Base-by-base conservation (phyloP, 2,329 filamentous ascomycete species). In the Calonectria fujianensis region DNA sequence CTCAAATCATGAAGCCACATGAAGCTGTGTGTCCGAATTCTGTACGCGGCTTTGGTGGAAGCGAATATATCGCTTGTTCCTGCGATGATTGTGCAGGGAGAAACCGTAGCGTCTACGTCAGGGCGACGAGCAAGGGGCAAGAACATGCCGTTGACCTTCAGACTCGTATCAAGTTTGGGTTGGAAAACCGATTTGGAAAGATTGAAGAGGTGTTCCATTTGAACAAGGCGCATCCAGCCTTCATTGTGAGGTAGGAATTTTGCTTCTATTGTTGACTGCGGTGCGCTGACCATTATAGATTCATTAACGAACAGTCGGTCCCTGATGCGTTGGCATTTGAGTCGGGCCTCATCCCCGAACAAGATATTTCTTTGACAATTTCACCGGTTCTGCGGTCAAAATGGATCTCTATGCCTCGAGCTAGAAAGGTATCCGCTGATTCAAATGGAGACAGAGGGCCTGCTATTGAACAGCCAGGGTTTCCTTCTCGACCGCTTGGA, bases 101-200 rank as follows among this genome's bases (percentile, higher is more conserved):
- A 41, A 85, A 86, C 67, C 79, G 82, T 65, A 84, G 82, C 69
- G 72, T 85, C 16, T 80, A 79, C 75, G 76, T 85, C 29, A 74
- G 69, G 24, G 79, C 80, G 10, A 72, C 75, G 45, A 35, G 48
- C 1, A 45, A 41, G 4, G 51, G 59, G 8, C 54, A 69, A 6
- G 45, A 68, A 10, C 41, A 72, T 16, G 9, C 31, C 2, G 41
- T 74, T 29, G 84, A 85, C 0, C 39, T 83, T 20, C 78, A 80
- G 45, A 64, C 78, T 7, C 79, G 82, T n/a, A 70, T 85, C 65
- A 84, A 81, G n/a, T 76, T 66, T 68, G 84, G 81, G 11, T 51
- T 85, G 8, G 64, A 76, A 14, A 73, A 41, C 24, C 73, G 78
- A 7, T 85, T 82, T 64, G 84, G 84, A 3, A 41, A 67, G 1